Base-by-base conservation (phyloP, 305 asterid genomes). In the Andrographis paniculata region DNA sequence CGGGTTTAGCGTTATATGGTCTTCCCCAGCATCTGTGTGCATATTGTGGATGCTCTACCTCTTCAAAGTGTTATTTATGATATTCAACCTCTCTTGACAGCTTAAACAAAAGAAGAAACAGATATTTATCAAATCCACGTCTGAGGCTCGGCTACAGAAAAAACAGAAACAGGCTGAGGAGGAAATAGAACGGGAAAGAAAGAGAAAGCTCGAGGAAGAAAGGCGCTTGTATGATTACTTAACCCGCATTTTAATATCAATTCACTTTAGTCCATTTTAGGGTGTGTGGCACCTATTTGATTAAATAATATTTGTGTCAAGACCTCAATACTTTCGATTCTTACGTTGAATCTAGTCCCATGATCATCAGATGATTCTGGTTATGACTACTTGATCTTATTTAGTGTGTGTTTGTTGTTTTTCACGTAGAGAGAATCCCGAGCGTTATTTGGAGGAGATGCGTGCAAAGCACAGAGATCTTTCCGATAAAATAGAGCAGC, bases 151-250 rank as follows among this genome's bases (percentile, higher is more conserved):
- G 60, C 92, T 71, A 61, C 88, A 82, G 72, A 88, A 79, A 55
- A 91, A 91, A 60, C 99, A 76, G 80, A 91, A 65, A 64, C 93
- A 82, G 54, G 48, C 70, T 16, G 94, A 82, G 60, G 95, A 86
- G 80, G 99, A 86, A 68, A 50, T 80, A 48, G 99, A 86, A 60
- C 73, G 69, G 66, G 99, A 86, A 60, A 80, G 87, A 66, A 79
- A 69, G 68, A 78, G 73, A 78, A 80, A 86, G 73, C 63, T 80
- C 42, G 99, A 91, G 76, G 99, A 91, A 78, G 89, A 87, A 62
- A 86, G 73, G 68, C 93, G 99, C 61, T 58, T 80, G 95, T 89
- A 80, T 47, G 94, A n/a, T 68, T 45, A 14, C 53, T 37, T 23
- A 58, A 39, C 59, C 39, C 30, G 42, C 42, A 37, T 6, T 28